Conservation (phyloP, 129 eudicot species). For the Smallanthus sonchifolius region DNA sequence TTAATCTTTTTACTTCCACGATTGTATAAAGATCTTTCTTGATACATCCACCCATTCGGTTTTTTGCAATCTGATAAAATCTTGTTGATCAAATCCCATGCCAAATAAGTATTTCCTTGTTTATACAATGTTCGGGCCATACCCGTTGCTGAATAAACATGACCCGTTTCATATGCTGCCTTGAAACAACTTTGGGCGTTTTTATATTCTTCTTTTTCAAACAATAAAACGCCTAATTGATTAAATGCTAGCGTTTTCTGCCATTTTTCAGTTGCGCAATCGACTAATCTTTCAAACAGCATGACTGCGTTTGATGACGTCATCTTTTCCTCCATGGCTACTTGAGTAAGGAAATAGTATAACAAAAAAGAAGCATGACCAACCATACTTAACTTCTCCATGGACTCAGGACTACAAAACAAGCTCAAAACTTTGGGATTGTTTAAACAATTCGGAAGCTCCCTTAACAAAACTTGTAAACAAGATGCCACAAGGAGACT, state of each 20-base stretch:
- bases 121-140: slow-evolving; percentile 48
- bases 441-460: slow-evolving; percentile 47
- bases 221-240: slow-evolving; percentile 54
- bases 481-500: slow-evolving; percentile 57
- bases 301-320: slow-evolving; percentile 32
- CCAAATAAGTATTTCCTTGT: slow-evolving; percentile 58
- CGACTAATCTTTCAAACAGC: slow-evolving; percentile 42
- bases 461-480: slow-evolving; percentile 61
- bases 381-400: slow-evolving; percentile 42
- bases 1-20: slow-evolving; percentile 51
- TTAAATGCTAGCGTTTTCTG: slow-evolving; percentile 57
- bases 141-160: slow-evolving; percentile 61
- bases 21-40: slow-evolving; percentile 55
- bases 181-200: slow-evolving; percentile 49
- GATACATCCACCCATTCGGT: slow-evolving; percentile 67
- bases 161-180: slow-evolving; percentile 54
- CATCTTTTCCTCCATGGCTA: slow-evolving; percentile 52
- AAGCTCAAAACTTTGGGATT: slow-evolving; percentile 45
- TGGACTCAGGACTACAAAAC: slow-evolving; percentile 51
- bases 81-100: slow-evolving; percentile 44
- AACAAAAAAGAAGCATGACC: slow-evolving; percentile 54
- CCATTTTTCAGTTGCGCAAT: slow-evolving; percentile 53
- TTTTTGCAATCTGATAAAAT: slow-evolving; percentile 29
- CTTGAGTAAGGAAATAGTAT: slow-evolving; percentile 61
- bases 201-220: slow-evolving; percentile 49